Percentiles rank a stretch among this genome's conserved stretches.
Conservation (phyloP, 2,329 filamentous ascomycete genomes). For the Metarhizium sp. region DNA sequence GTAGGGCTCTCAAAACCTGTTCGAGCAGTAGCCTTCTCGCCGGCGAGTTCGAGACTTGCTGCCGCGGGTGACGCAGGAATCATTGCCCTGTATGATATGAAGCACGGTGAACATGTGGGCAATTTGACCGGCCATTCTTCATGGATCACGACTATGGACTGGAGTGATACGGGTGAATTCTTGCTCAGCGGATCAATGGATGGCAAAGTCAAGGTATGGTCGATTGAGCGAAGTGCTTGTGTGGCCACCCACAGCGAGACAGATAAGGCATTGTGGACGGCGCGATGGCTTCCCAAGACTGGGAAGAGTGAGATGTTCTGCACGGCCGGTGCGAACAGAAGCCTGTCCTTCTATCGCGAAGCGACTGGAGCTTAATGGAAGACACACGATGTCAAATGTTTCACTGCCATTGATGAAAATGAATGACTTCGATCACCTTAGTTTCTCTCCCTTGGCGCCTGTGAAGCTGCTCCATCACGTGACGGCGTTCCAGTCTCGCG, state of each 20-base stretch:
- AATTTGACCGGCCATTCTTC: constrained; percentile 71
- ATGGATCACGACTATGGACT: constrained; percentile 88
- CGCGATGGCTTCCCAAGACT: constrained; percentile 72
- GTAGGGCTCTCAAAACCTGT: constrained; percentile 78
- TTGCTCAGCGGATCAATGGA: constrained; percentile 82
- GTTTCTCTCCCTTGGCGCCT: neutral
- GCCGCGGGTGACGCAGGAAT: constrained; percentile 83
- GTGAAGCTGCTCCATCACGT: constrained; percentile 30
- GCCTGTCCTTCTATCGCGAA: constrained; percentile 75
- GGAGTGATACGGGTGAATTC: constrained; percentile 89
- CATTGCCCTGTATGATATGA: constrained; percentile 86
- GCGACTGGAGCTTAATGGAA: constrained; percentile 54
- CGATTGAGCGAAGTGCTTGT: constrained; percentile 70
- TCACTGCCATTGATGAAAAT: neutral
- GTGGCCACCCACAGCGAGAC: constrained; percentile 92
- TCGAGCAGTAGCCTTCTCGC: constrained; percentile 79
- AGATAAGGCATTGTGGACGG: constrained; percentile 74
- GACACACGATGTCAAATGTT: neutral
- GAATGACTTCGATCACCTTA: neutral
- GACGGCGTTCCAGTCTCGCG: constrained; percentile 38
- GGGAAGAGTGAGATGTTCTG: constrained; percentile 63
- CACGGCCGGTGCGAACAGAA: constrained; percentile 66
- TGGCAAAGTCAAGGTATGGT: constrained; percentile 95
- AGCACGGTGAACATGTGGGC: constrained; percentile 84
- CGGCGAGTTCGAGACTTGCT: constrained; percentile 72